Conservation (phyloP, 169 alveolate genomes). For the Plasmodium gonderi region DNA sequence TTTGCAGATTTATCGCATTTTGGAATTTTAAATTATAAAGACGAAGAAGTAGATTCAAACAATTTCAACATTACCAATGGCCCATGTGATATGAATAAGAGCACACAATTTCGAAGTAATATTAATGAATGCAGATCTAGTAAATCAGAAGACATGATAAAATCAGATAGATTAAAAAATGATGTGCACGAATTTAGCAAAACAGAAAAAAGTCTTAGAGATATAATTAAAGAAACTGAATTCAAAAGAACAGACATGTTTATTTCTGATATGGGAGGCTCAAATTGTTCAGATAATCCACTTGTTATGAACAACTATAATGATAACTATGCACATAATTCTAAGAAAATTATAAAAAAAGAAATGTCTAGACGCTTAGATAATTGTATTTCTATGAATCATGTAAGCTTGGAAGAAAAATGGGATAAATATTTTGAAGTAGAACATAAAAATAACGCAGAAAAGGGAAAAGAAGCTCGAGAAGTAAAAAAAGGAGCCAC, state of each 20-base stretch:
- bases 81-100: neutral
- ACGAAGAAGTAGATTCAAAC: neutral
- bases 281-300: neutral
- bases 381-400: neutral
- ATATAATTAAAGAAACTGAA: neutral
- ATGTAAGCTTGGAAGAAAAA: neutral
- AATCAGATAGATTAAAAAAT: neutral
- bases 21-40: neutral
- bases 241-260: neutral
- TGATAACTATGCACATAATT: neutral
- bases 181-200: neutral
- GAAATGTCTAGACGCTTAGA: neutral
- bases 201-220: neutral
- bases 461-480: neutral
- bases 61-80: neutral
- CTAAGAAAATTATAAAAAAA: neutral
- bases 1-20: neutral
- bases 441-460: neutral
- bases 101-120: neutral
- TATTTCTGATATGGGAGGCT: no score
- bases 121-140: neutral
- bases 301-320: neutral
- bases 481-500: conserved; percentile 17
- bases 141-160: neutral
- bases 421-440: neutral